phyloP scores from a whole-genome alignment of 257 asterid genomes.

The Solanum tarapatanum region DNA sequence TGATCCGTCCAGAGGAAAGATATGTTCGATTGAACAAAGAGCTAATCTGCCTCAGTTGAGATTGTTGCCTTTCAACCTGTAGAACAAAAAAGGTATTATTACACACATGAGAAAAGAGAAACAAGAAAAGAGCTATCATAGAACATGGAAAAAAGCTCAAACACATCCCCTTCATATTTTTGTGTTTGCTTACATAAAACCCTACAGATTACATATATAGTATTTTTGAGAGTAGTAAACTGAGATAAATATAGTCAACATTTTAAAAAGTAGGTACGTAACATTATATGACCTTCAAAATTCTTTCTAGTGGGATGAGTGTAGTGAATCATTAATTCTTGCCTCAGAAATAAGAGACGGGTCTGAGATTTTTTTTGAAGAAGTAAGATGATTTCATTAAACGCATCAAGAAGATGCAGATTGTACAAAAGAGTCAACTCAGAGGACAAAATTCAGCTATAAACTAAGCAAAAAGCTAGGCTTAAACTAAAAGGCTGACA shows the following conservation, averaged over 20 bases:
- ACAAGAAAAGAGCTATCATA: neutral
- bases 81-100: neutral
- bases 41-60: conserved; percentile 53
- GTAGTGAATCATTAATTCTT: neutral
- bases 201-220: neutral
- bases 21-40: conserved; percentile 25
- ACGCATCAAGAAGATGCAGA: neutral
- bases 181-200: neutral
- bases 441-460: neutral
- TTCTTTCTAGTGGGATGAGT: neutral
- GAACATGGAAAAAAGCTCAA: neutral
- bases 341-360: neutral
- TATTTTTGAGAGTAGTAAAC: neutral
- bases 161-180: neutral
- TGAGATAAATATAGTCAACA: neutral
- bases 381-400: neutral
- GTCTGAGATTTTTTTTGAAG: neutral
- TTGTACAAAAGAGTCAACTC: neutral
- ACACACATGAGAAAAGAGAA: neutral
- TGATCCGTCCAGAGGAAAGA: conserved; percentile 25
- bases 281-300: neutral
- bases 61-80: conserved; percentile 53
- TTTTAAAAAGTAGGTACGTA: neutral
- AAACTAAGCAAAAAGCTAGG: neutral
- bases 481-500: neutral